Conservation (phyloP, 1,139 yeast genomes). For the Yamadazyma siamensis region DNA sequence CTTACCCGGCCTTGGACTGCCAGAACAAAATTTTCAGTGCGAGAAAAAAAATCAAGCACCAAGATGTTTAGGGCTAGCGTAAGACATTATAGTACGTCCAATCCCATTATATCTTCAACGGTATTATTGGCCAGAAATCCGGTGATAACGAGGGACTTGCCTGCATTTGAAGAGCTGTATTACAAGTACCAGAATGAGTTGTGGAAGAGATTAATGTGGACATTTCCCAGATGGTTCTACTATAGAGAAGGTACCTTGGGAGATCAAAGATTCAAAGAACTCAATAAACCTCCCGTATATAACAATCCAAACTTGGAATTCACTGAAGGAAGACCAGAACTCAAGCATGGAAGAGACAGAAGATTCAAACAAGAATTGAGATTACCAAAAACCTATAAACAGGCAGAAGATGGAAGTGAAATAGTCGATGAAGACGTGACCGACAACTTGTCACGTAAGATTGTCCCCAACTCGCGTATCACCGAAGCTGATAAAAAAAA, state of each 20-base stretch:
- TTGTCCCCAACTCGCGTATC: slow-evolving; percentile 64
- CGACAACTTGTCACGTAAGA: slow-evolving; percentile 64
- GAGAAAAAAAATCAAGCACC: no score
- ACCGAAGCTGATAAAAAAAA: slow-evolving; percentile 72
- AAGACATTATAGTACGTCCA: slow-evolving; percentile 8
- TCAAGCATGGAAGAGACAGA: slow-evolving; percentile 86
- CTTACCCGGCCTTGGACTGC: no score
- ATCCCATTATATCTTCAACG: slow-evolving; percentile 29
- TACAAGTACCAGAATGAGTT: slow-evolving; percentile 82
- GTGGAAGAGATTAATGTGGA: slow-evolving; percentile 93
- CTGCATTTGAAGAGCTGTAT: slow-evolving; percentile 71
- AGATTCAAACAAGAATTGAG: slow-evolving; percentile 72
- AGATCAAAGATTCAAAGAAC: slow-evolving; percentile 74
- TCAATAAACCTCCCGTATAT: slow-evolving; percentile 72
- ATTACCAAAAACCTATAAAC: slow-evolving; percentile 58
- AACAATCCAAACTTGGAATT: slow-evolving; percentile 74
- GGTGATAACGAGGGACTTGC: slow-evolving; percentile 71
- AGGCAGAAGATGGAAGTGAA: slow-evolving; percentile 37
- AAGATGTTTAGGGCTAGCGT: slow-evolving; percentile 9
- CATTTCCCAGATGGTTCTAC: slow-evolving; percentile 92
- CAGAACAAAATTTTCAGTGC: no score
- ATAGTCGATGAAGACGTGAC: slow-evolving; percentile 31
- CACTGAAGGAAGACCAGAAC: slow-evolving; percentile 81
- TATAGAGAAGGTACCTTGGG: slow-evolving; percentile 87
- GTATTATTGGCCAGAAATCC: slow-evolving; percentile 79